Base-by-base conservation (phyloP, 1,139 yeast genomes). In the Kodamaea plutei region DNA sequence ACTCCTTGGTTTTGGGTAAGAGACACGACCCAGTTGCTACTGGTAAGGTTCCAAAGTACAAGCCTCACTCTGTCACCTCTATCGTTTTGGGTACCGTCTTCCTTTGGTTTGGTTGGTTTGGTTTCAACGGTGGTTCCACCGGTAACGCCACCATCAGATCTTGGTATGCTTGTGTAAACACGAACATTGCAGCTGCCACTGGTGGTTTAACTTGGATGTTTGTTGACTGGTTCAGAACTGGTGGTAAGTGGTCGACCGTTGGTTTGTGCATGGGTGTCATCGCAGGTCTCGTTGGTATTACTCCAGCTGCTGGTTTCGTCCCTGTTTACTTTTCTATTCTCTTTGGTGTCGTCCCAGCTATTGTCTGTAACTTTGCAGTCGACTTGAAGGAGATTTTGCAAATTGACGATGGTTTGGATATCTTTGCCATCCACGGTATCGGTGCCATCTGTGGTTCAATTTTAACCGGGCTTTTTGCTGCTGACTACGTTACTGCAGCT, bases 71-170 rank as follows among this genome's bases (percentile, higher is more conserved):
- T 4, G 94, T 87, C 28, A 74, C 93, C 8, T 78, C 88, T 30
- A 85, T 87, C 38, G 96, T 88, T n/a, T 65, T 89, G 40, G 98
- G 97, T 35, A 88, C 96, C 14, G 80, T 85, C 4, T 84, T 91
- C 67, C 75, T 89, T 50, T 89, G 96, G 96, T 87, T 89, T 50
- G 97, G 97, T 26, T 89, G 98, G 97, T 87, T 84, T 52, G 96
- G 96, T 31, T 89, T 89, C 76, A 89, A 91, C 69, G 96, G 96
- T 59, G 96, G 97, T 48, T 85, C 96, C 29, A 84, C 96, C 34
- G 96, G 95, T 58, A 83, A 84, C 56, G 83, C 95, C 24, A 61
- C 89, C 39, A 79, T 89, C 56, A 82, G 96, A 64, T 88, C 95
- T 35, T 85, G 87, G 84, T 87, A 88, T 66, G 95, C 96, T 18